phyloP scores from a whole-genome alignment of 2,329 filamentous ascomycete species.

The Aspergillus fumigatus region DNA sequence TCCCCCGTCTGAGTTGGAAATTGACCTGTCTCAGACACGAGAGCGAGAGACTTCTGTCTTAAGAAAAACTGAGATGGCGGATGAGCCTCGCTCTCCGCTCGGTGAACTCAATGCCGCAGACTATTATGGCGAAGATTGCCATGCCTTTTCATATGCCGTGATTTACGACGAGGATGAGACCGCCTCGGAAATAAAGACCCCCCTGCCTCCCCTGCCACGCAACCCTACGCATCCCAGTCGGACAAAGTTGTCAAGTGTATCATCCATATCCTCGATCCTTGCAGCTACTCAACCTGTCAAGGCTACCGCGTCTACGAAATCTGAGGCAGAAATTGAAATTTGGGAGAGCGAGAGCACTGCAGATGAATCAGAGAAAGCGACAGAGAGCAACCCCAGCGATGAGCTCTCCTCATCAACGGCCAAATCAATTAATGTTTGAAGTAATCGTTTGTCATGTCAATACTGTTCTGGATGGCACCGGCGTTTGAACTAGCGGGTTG shows the following conservation, averaged over 20 bases:
- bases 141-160: constrained; percentile 58
- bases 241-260: constrained; percentile 19
- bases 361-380: constrained; percentile 40
- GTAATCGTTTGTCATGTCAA: neutral
- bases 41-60: too few species aligned
- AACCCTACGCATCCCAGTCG: constrained; percentile 9
- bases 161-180: constrained; percentile 46
- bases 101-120: constrained; percentile 64
- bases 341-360: constrained; percentile 67
- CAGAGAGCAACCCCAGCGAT: neutral
- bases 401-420: neutral
- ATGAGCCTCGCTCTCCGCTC: constrained; percentile 63
- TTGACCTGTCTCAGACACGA: constrained; percentile 50
- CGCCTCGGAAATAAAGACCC: constrained; percentile 13
- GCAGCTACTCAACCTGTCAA: constrained; percentile 16
- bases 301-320: constrained; percentile 44
- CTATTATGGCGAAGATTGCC: constrained; percentile 63
- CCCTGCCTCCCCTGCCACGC: constrained; percentile 5
- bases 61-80: constrained; percentile 52
- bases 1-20: constrained; percentile 60
- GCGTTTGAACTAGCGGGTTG: neutral
- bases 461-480: neutral
- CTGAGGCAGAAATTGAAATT: constrained; percentile 54
- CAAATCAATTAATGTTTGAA: neutral
- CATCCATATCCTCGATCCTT: constrained; percentile 24